phyloP scores from a whole-genome alignment of 768 basidiomycete genomes.

The Galerina marginata region DNA sequence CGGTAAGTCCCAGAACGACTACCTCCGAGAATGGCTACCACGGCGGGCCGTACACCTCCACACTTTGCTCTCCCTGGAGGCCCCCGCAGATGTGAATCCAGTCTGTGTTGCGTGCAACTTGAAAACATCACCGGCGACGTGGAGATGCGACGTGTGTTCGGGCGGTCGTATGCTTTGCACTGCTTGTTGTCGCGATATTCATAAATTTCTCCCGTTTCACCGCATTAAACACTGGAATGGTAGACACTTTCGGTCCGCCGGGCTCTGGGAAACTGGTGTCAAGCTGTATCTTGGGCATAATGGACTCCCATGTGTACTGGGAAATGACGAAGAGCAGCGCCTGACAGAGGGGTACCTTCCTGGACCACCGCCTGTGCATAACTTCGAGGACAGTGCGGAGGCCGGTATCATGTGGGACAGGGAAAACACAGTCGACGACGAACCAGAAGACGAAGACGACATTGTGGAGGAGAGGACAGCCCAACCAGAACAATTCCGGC shows the following conservation, averaged over 20 bases:
- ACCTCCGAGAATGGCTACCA: neutral
- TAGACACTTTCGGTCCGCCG: conserved; percentile 10
- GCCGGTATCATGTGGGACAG: neutral
- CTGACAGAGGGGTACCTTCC: too few relatives aligned
- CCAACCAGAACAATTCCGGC: neutral
- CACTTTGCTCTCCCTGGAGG: neutral
- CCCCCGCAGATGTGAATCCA: neutral
- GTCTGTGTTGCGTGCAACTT: too few relatives aligned
- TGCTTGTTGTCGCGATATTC: conserved; percentile 5
- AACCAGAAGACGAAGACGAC: neutral
- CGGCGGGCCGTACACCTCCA: neutral
- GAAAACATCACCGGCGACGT: neutral
- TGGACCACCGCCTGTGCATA: too few relatives aligned
- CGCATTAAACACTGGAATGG: conserved; percentile 27
- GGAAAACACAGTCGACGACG: neutral
- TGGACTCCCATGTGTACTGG: conserved; percentile 16
- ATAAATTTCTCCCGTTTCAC: conserved; percentile 19
- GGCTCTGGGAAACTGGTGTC: conserved; percentile 24
- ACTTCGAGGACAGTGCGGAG: neutral
- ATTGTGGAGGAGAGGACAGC: neutral
- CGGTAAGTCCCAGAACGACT: neutral
- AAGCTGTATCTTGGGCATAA: conserved; percentile 28
- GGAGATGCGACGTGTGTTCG: neutral
- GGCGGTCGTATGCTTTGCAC: neutral
- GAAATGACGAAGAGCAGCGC: too few relatives aligned